phyloP scores from a whole-genome alignment of 2,329 filamentous ascomycete genomes.

The Graphilbum ipis-grandicollis region DNA sequence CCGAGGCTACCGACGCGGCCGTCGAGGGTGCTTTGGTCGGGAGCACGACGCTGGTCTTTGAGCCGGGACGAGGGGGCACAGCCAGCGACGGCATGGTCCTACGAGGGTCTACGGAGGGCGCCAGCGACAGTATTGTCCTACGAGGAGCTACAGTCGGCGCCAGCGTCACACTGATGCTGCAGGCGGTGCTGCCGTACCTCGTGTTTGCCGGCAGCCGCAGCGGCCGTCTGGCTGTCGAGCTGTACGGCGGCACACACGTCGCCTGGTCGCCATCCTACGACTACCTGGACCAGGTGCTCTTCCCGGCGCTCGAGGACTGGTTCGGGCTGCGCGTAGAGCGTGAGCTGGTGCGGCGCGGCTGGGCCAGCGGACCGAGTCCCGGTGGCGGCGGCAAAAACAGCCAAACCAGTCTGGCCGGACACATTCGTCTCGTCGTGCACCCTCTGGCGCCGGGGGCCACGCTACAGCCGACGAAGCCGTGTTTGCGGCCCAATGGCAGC shows the following conservation, averaged over 20 bases:
- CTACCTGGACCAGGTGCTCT: constrained; percentile 43
- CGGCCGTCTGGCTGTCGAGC: constrained; percentile 23
- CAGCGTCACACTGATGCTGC: constrained; percentile 39
- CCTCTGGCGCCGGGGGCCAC: constrained; percentile 14
- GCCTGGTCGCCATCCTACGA: constrained; percentile 40
- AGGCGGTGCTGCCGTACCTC: constrained; percentile 41
- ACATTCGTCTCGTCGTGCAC: constrained; percentile 26
- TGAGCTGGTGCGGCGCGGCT: constrained; percentile 27
- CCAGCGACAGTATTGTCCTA: too few relatives aligned
- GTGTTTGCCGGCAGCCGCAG: constrained; percentile 19
- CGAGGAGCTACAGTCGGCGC: constrained; percentile 29
- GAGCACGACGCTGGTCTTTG: constrained; percentile 30
- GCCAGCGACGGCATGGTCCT: not conserved
- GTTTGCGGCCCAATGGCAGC: constrained; percentile 4
- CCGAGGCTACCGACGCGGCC: constrained; percentile 30
- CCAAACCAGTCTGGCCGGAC: too few relatives aligned
- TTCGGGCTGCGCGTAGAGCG: constrained; percentile 32
- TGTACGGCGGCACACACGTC: constrained; percentile 43
- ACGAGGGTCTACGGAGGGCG: too few relatives aligned
- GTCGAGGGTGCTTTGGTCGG: constrained; percentile 33
- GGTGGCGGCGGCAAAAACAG: too few relatives aligned
- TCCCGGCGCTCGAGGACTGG: constrained; percentile 32
- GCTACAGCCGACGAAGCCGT: not conserved
- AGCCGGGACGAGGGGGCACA: too few relatives aligned
- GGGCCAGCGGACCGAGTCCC: constrained; percentile 28